Percentiles rank a stretch among this genome's conserved stretches.
These are phyloP conservation scores for Microcos paniculata DNA, from an alignment of 345 rosid genomes.

Conservation along the genomic window DNA sequence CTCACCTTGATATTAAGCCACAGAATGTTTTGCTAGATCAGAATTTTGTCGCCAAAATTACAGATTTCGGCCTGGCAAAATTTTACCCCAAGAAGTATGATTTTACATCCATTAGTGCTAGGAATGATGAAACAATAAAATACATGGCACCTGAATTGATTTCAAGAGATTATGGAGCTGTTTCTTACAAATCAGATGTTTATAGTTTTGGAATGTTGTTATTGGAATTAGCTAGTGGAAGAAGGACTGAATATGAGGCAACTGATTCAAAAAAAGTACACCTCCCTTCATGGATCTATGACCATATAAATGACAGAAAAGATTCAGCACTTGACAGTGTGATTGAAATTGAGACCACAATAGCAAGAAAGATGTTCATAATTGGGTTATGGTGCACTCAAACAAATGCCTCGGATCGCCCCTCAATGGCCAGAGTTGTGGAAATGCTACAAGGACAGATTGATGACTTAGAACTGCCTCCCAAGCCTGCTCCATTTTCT, in stretches of 20 bases:
- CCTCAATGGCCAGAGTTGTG: conserved; percentile 33
- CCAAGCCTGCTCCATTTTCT: conserved; percentile 25
- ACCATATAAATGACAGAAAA: neutral
- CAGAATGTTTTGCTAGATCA: conserved; percentile 7
- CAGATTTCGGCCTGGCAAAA: conserved; percentile 7
- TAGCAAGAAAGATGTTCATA: conserved; percentile 27
- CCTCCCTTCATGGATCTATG: conserved; percentile 11
- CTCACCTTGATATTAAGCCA: conserved; percentile 7
- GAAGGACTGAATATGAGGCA: neutral
- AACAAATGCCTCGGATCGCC: conserved; percentile 31
- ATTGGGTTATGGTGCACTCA: conserved; percentile 47
- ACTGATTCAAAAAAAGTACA: neutral
- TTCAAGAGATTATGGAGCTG: neutral
- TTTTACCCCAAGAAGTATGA: neutral
- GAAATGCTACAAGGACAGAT: conserved; percentile 31
- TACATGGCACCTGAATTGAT: conserved; percentile 12
- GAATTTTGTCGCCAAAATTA: conserved; percentile 1
- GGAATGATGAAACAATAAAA: neutral
- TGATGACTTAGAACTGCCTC: conserved; percentile 28
- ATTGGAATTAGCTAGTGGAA: conserved; percentile 1
- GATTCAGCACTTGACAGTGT: neutral
- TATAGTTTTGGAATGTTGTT: conserved; percentile 8
- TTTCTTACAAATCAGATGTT: conserved; percentile 10
- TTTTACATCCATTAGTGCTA: neutral
- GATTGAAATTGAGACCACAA: neutral